phyloP scores from a whole-genome alignment of 805 yeast genomes.

The Myxozyma nipponensis region DNA sequence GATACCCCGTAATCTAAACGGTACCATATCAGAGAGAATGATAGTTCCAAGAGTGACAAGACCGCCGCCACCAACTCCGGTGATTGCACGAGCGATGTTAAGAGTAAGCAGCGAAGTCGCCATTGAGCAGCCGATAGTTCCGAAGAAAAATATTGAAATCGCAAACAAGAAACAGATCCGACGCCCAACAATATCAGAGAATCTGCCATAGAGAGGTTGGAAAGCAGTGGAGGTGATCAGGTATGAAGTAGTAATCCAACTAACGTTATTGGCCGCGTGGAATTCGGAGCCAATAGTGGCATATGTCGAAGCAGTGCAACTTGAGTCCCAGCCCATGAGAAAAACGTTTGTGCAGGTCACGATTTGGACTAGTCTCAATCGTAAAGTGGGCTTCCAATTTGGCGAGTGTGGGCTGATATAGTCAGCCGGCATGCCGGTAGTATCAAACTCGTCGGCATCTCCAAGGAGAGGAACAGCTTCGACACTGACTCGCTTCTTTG shows the following conservation, averaged over 20 bases:
- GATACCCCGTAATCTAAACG: constrained; percentile 70
- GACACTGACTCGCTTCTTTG: constrained; percentile 4
- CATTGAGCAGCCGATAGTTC: constrained; percentile 29
- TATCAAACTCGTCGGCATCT: constrained; percentile 1
- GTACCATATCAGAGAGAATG: constrained; percentile 69
- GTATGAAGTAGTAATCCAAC: constrained; percentile 68
- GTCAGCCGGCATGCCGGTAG: constrained; percentile 17
- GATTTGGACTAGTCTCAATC: constrained; percentile 29
- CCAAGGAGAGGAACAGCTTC: constrained; percentile 17
- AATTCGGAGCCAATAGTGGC: constrained; percentile 48
- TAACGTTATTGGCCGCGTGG: constrained; percentile 45
- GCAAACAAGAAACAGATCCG: constrained; percentile 38
- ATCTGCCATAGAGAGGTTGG: constrained; percentile 63
- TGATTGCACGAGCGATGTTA: constrained; percentile 51
- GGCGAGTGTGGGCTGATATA: constrained; percentile 26
- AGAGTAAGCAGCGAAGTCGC: constrained; percentile 26
- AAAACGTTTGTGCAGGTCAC: constrained; percentile 40
- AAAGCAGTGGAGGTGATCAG: constrained; percentile 61
- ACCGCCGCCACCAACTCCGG: constrained; percentile 94
- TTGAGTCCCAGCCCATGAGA: constrained; percentile 47
- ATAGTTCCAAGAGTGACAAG: constrained; percentile 72
- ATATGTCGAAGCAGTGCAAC: constrained; percentile 49
- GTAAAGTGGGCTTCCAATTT: constrained; percentile 26
- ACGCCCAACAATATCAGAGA: constrained; percentile 51
- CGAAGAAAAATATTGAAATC: constrained; percentile 22